phyloP scores from a whole-genome alignment of 2,329 filamentous ascomycete species.

The Fusarium keratoplasticum region DNA sequence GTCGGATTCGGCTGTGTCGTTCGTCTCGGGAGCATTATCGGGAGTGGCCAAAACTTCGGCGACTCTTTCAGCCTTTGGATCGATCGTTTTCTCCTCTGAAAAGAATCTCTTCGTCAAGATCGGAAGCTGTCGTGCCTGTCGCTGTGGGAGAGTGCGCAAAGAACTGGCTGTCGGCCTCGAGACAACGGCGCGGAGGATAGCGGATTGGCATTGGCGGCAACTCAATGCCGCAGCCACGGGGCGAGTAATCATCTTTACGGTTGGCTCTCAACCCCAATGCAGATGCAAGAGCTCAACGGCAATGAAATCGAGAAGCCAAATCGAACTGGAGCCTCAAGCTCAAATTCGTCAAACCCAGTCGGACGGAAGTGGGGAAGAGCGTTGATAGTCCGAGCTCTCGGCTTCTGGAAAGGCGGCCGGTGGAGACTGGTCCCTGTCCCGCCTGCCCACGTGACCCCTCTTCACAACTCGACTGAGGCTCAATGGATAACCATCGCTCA shows the following conservation, averaged over 20 bases:
- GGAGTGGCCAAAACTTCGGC: slow-evolving; percentile 24
- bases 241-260: slow-evolving; percentile 46
- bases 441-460: slow-evolving; percentile 36
- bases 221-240: slow-evolving; percentile 44
- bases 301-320: slow-evolving; percentile 3
- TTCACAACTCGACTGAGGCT: slow-evolving; percentile 4
- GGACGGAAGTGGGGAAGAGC: slow-evolving; percentile 24
- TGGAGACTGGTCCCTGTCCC: slow-evolving; percentile 18
- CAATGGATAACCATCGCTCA: background rate
- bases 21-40: slow-evolving; percentile 32
- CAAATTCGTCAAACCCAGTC: slow-evolving; percentile 8
- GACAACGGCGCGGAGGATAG: slow-evolving; percentile 46
- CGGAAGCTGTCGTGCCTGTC: slow-evolving; percentile 27
- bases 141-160: slow-evolving; percentile 41
- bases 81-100: slow-evolving; percentile 29
- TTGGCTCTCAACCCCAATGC: background rate
- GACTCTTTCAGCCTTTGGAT: slow-evolving; percentile 28
- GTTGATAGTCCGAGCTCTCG: slow-evolving; percentile 13
- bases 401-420: slow-evolving; percentile 7
- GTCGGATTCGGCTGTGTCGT: slow-evolving; percentile 48
- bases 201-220: slow-evolving; percentile 48
- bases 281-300: background rate
- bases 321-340: slow-evolving; percentile 16
- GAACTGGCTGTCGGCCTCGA: slow-evolving; percentile 33
- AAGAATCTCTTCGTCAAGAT: slow-evolving; percentile 39